Percentiles rank a stretch among this genome's conserved stretches.
phyloP scores from a whole-genome alignment of 169 alveolate genomes.

The Plasmodium sp. region DNA sequence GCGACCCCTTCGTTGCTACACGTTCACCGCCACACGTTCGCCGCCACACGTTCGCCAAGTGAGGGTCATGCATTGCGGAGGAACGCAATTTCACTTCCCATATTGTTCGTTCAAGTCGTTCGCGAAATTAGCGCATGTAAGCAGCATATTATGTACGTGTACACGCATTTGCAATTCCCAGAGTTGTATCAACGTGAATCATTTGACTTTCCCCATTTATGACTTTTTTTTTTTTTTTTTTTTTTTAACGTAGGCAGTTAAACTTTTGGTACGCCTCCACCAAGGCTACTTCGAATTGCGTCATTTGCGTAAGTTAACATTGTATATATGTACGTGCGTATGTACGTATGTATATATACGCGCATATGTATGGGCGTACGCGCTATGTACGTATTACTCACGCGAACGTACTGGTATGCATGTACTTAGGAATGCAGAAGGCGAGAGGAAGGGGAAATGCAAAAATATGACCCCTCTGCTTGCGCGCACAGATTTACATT shows the following conservation, averaged over 20 bases:
- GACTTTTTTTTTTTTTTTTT: not conserved
- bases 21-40: not conserved
- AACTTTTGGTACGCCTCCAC: not conserved
- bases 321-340: not conserved
- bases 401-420: not conserved
- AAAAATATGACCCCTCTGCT: not conserved
- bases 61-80: not conserved
- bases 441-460: not conserved
- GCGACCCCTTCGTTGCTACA: not conserved
- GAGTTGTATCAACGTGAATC: constrained; percentile 20
- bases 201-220: constrained; percentile 9
- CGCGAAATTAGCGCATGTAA: not conserved
- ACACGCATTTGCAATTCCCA: not conserved
- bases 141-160: not conserved
- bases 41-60: not conserved
- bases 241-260: not conserved
- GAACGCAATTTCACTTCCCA: not conserved
- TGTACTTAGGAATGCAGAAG: not conserved
- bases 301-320: not conserved
- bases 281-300: constrained; percentile 1
- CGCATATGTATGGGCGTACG: not conserved
- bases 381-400: not conserved
- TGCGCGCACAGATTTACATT: not conserved
- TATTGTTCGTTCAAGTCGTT: not conserved
- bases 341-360: not conserved